phyloP scores from a whole-genome alignment of 768 basidiomycete species.

The Tephrocybe sp. region DNA sequence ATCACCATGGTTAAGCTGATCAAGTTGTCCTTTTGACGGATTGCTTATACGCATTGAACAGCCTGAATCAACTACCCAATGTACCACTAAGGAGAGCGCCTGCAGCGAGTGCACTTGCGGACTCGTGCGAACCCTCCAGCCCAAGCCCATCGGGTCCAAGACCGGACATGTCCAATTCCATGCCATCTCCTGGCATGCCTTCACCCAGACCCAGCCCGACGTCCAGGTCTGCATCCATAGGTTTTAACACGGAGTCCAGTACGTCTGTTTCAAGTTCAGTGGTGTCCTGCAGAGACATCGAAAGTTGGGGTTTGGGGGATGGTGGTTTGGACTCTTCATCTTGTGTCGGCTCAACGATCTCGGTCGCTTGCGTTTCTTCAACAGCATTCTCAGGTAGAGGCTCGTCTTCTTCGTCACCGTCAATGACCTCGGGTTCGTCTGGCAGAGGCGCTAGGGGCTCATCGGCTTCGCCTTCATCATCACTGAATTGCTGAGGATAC shows the following conservation, averaged over 20 bases:
- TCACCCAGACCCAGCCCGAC: slow-evolving; percentile 36
- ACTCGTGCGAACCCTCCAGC: slow-evolving; percentile 48
- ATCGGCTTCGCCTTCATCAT: slow-evolving; percentile 77
- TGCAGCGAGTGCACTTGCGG: slow-evolving; percentile 26
- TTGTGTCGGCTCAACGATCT: slow-evolving; percentile 27
- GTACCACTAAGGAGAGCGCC: slow-evolving; percentile 21
- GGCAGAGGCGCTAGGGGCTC: slow-evolving; percentile 81
- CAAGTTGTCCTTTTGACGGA: background rate
- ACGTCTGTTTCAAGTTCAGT: slow-evolving; percentile 43
- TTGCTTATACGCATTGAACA: background rate
- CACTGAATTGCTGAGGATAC: slow-evolving; percentile 71
- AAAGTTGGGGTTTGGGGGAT: slow-evolving; percentile 65
- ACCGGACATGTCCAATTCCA: slow-evolving; percentile 59
- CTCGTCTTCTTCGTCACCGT: slow-evolving; percentile 77
- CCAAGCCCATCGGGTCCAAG: slow-evolving; percentile 65
- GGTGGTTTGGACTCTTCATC: slow-evolving; percentile 63
- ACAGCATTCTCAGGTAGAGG: slow-evolving; percentile 35
- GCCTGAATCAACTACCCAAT: slow-evolving; percentile 16
- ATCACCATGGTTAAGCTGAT: background rate
- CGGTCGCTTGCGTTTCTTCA: slow-evolving; percentile 32
- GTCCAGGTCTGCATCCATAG: slow-evolving; percentile 45
- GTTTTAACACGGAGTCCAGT: slow-evolving; percentile 57
- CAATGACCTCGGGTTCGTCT: slow-evolving; percentile 71
- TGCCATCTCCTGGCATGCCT: slow-evolving; percentile 33
- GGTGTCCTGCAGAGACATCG: slow-evolving; percentile 46